Percentiles rank a stretch among this genome's conserved stretches.
Evolutionary conservation across 345 rosid species (phyloP).

Genomic region (Eutrema heterophyllum): DNA sequence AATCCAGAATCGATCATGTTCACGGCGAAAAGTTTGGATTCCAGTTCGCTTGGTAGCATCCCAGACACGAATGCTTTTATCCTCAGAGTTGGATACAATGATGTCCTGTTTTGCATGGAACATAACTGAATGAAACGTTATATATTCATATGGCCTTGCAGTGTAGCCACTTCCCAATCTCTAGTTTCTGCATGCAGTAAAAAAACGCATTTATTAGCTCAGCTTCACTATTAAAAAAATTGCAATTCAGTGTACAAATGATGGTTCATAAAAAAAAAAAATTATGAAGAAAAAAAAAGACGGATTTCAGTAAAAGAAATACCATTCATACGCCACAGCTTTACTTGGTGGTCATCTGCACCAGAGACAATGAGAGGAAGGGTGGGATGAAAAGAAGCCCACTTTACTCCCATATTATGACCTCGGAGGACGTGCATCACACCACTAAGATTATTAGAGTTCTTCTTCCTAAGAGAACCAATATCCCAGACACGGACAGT

Average conservation of each 20-base stretch:
- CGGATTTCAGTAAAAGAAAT: too few species aligned
- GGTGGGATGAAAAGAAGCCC: constrained; percentile 92
- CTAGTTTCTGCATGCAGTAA: not conserved
- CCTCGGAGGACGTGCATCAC: constrained; percentile 60
- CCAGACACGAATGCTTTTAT: constrained; percentile 95
- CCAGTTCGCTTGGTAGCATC: constrained; percentile 90
- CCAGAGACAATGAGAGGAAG: constrained; percentile 87
- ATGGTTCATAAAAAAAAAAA: too few species aligned
- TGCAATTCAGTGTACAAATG: too few species aligned
- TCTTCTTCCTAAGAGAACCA: constrained; percentile 74
- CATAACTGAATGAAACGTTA: not conserved
- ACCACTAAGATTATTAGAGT: too few species aligned
- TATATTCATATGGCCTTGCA: not conserved
- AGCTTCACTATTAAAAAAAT: too few species aligned
- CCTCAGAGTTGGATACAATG: constrained; percentile 96
- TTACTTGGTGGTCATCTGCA: constrained; percentile 92
- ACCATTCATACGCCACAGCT: constrained; percentile 42
- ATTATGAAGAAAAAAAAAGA: too few species aligned
- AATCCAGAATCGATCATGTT: constrained; percentile 95
- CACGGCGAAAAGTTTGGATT: constrained; percentile 90
- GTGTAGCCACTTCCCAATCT: too few species aligned
- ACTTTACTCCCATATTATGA: constrained; percentile 91
- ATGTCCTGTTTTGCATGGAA: constrained; percentile 33
- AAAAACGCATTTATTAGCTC: too few species aligned
- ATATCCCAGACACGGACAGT: constrained; percentile 59